Conservation (phyloP, 306 rosid species). For the Malus orientalis region DNA sequence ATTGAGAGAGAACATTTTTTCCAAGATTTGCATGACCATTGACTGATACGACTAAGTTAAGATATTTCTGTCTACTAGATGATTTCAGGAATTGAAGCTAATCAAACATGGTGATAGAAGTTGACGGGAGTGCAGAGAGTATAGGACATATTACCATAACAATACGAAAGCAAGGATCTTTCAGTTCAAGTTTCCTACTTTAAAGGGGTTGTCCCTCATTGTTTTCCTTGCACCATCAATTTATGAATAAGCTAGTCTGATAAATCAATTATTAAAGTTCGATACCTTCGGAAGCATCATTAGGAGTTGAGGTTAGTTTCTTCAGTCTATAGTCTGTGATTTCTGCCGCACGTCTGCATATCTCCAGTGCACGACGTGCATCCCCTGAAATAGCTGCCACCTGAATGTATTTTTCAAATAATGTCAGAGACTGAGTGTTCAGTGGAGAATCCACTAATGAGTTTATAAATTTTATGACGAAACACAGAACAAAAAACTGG, state of each 20-base stretch:
- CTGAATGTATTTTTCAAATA: slow-evolving; percentile 34
- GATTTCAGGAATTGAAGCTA: neutral
- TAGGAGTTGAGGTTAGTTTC: slow-evolving; percentile 35
- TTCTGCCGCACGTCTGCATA: slow-evolving; percentile 95
- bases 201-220: neutral
- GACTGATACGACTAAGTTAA: neutral
- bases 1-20: neutral
- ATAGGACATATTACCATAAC: neutral
- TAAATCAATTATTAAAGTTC: neutral
- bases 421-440: slow-evolving; percentile 2
- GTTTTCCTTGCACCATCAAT: neutral
- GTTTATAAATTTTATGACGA: neutral
- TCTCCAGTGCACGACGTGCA: slow-evolving; percentile 63
- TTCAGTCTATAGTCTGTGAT: slow-evolving; percentile 64
- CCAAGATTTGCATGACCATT: neutral
- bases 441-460: neutral
- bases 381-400: slow-evolving; percentile 94
- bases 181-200: neutral
- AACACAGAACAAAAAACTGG: neutral
- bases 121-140: neutral
- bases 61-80: neutral
- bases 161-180: neutral
- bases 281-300: slow-evolving; percentile 43
- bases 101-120: neutral
- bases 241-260: neutral